Evolutionary conservation across 345 rosid genomes (phyloP).

Genomic region (Populus ilicifolia): DNA sequence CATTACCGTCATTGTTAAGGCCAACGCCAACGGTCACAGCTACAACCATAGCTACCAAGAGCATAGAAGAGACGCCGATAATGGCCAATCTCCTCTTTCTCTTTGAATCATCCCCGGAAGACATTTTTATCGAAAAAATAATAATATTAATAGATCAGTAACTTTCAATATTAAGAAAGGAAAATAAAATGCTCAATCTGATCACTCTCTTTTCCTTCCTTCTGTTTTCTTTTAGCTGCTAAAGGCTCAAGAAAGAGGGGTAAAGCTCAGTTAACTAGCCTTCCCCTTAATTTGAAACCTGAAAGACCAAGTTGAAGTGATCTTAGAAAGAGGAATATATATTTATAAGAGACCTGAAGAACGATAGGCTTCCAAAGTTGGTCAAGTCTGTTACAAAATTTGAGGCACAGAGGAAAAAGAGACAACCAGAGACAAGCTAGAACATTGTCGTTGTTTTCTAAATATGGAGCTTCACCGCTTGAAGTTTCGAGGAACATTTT

Average conservation of each 20-base stretch:
- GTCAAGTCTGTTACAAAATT: constrained; percentile 12
- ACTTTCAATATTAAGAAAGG: background rate
- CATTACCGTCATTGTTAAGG: background rate
- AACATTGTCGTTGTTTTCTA: constrained; percentile 5
- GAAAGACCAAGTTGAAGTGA: background rate
- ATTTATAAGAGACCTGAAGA: background rate
- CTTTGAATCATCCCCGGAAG: constrained; percentile 9
- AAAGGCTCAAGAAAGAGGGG: constrained; percentile 4
- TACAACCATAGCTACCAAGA: constrained; percentile 46
- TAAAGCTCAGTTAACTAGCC: background rate
- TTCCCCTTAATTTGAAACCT: background rate
- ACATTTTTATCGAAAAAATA: background rate
- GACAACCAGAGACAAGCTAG: background rate
- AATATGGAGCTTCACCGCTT: background rate
- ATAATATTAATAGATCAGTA: background rate
- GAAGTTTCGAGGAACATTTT: background rate
- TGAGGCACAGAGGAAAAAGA: constrained; percentile 10
- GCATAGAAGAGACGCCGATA: constrained; percentile 40
- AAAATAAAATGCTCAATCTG: background rate
- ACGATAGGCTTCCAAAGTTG: background rate
- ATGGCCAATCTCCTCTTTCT: constrained; percentile 41
- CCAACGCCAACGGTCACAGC: constrained; percentile 46
- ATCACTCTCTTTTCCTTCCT: background rate
- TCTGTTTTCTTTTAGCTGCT: background rate
- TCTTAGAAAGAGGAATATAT: background rate